Conservation (phyloP, 1,284 basidiomycete species). For the Exobasidium cylindrosporum region DNA sequence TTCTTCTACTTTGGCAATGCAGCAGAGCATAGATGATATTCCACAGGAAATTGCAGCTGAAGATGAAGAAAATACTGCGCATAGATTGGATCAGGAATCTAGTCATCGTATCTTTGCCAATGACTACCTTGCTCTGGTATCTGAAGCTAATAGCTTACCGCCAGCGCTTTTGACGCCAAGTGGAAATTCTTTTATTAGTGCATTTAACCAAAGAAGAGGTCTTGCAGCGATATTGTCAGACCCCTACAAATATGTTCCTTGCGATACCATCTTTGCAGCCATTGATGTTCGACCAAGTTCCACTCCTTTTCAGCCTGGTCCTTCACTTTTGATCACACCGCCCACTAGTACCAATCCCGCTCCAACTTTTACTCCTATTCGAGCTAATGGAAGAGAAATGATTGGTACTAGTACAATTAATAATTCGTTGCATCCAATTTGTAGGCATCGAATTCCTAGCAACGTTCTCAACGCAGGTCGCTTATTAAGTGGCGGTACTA, state of each 20-base stretch:
- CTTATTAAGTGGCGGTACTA: constrained; percentile 25
- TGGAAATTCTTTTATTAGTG: constrained; percentile 29
- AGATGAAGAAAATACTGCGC: constrained; percentile 1
- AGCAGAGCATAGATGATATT: constrained; percentile 8
- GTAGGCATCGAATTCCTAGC: constrained; percentile 38
- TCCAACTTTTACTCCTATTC: constrained; percentile 39
- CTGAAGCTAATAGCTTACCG: constrained; percentile 29
- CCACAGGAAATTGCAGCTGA: neutral
- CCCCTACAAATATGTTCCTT: constrained; percentile 38
- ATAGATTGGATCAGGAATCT: constrained; percentile 11
- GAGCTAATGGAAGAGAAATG: constrained; percentile 43
- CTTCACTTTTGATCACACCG: constrained; percentile 47
- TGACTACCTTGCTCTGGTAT: constrained; percentile 34
- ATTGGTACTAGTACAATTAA: constrained; percentile 21
- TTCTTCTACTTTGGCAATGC: constrained; percentile 3
- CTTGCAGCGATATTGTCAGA: constrained; percentile 44
- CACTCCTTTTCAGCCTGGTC: constrained; percentile 35
- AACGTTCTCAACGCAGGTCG: constrained; percentile 39
- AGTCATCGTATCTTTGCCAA: constrained; percentile 40
- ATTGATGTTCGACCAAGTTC: constrained; percentile 37
- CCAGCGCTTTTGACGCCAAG: constrained; percentile 37
- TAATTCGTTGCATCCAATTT: constrained; percentile 35
- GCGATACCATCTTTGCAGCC: constrained; percentile 44
- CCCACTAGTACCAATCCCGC: constrained; percentile 33
- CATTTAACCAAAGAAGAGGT: constrained; percentile 34